Base-by-base conservation (phyloP, 2,329 filamentous ascomycete genomes). In the Sclerotinia minor region DNA sequence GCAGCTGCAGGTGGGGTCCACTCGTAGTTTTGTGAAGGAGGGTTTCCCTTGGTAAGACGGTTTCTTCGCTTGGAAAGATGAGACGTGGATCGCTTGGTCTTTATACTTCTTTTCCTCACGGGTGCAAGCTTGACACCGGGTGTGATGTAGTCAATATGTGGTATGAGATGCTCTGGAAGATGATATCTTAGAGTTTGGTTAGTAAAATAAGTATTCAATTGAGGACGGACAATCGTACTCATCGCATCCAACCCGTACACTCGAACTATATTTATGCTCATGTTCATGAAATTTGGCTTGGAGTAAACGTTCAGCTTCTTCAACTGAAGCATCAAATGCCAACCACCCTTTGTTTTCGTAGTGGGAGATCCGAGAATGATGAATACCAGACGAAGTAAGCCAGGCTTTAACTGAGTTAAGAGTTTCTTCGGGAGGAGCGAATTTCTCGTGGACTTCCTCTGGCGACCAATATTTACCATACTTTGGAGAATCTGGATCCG, bases 121-220 rank as follows among this genome's bases (percentile, higher is more conserved):
- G 71, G 68, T 50, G 66, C 58, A 47, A 72, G 70, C 44, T 80
- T 80, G 59, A 82, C 75, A 29, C 80, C 80, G 1, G 81, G 82
- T 2, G 79, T 83, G 41, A 83, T 79, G 70, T 81, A 83, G 73
- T 83, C 81, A 64, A 83, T 76, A 65, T 83, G 80, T 9, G 73
- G 65, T 59, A 77, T 75, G 32, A 83, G 49, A 59, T 79, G 74
- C n/a, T 78, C 73, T 17, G 81, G 81, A 32, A 83, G 73, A 67
- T 79, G 78, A 69, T 83, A 82, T 59, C 72, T 73, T 60, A 11
- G 2, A 41, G 6, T 65, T n/a, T 45, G 9, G 41, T 69, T 45
- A 57, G 54, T 50, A 19, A 26, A 13, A 38, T 41, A 21, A 15
- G 8, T 47, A 11, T 50, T 26, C 24, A 17, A 38, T 2, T 7